phyloP scores from a whole-genome alignment of 495 filamentous ascomycete species.

The Coniosporium apollinis region DNA sequence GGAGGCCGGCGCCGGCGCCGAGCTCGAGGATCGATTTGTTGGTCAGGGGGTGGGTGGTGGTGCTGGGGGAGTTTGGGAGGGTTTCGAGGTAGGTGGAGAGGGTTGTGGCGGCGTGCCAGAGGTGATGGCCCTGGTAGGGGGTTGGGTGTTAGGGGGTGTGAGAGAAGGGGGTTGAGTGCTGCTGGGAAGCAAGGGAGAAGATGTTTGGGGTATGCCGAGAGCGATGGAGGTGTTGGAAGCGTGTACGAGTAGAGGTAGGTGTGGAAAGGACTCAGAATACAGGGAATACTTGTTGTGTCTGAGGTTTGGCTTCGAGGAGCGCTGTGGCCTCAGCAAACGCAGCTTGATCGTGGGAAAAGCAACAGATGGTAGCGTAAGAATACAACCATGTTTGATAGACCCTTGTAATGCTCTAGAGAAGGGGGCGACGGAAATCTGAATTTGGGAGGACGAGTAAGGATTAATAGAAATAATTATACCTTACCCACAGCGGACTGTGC shows the following conservation, averaged over 20 bases:
- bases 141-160: background rate
- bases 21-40: constrained; percentile 65
- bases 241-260: too few relatives aligned
- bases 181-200: background rate
- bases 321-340: too few relatives aligned
- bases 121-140: constrained; percentile 70
- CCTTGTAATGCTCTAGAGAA: background rate
- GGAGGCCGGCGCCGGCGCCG: constrained; percentile 76
- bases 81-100: constrained; percentile 66
- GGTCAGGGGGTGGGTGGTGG: constrained; percentile 35
- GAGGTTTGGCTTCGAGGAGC: background rate
- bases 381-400: background rate
- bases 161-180: background rate
- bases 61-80: too few relatives aligned
- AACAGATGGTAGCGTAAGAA: constrained; percentile 1
- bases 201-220: too few relatives aligned
- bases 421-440: too few relatives aligned
- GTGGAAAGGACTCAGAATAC: too few relatives aligned
- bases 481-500: constrained; percentile 74
- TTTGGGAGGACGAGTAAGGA: too few relatives aligned
- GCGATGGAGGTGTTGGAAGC: too few relatives aligned
- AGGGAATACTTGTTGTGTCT: too few relatives aligned
- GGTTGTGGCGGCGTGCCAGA: constrained; percentile 76
- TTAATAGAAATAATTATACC: constrained; percentile 8
- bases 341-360: background rate